Base-by-base conservation (phyloP, 305 asterid genomes). In the Ilex paraguariensis region DNA sequence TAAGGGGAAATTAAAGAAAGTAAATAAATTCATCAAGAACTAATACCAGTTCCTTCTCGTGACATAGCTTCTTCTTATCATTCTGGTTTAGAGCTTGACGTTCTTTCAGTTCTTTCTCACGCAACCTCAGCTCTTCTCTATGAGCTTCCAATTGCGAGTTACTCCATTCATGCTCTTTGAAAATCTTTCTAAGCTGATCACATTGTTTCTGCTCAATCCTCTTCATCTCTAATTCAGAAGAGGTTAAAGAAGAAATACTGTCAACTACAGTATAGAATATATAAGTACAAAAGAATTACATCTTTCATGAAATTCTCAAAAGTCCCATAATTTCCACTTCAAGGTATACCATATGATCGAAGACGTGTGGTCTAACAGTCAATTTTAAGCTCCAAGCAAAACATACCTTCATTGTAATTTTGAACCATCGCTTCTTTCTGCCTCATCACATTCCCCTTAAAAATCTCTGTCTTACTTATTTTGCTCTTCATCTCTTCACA, bases 31-130 rank as follows among this genome's bases (percentile, higher is more conserved):
- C 15, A 13, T 17, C 55, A 51, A 61, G 56, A 56, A 39, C 61
- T 1, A n/a, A 10, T 81, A 87, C 98, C 97, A 75, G 82, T 65
- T 78, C 77, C 48, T 77, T 85, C 64, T 87, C 82, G 50, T 64
- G 54, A 57, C 81, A 68, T 39, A 89, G 78, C 70, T 80, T 80
- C 70, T 69, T 77, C 78, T 84, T 80, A 79, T 83, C 96, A 77
- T 69, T 75, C 66, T 83, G 82, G 70, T 85, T 81, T 64, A 82
- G 72, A 60, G 76, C 84, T 73, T 71, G 75, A 52, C 71, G 88
- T 63, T 74, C 74, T 68, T 52, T 63, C 62, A 89, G 67, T 65
- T 82, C 83, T 59, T 73, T 73, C 74, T 87, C 89, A 62, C 73
- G 79, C 61, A 53, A 55, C 68, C 68, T 57, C 68, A 91, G 79